Evolutionary conservation across 768 basidiomycete species (phyloP), one percentile per base, ranked within the genome.

Genomic region (Pulveroboletus sp.): DNA sequence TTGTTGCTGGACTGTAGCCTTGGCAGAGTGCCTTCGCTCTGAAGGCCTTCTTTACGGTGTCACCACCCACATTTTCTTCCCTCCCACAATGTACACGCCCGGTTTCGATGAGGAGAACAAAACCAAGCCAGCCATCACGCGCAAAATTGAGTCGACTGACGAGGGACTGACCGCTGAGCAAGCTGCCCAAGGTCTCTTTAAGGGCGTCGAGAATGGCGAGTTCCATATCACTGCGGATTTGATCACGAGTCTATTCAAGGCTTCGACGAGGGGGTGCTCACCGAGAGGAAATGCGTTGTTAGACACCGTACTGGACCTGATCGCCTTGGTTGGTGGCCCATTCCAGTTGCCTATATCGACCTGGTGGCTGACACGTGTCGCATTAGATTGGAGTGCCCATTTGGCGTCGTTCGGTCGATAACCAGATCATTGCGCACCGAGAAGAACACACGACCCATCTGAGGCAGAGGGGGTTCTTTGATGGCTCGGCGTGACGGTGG

Each of bases 41-140:
- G 93, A 95, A 61, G 71, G 91, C 43, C 70, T 83, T 54, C 72
- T 93, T 7, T 92, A 94, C 63, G 79, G 76, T 43, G 87, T 91
- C 61, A 73, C 76, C 45, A 79, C 91, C 6, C 90, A 93, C 56
- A 80, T 89, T 39, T 91, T 82, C 70, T 85, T 90, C 69, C 91
- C 93, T 0, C 77, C 77, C 1, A 89, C 89, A 1, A 94, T 96
- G 73, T 78, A 73, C 56, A 82, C 81, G 0, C 85, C 89, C 0
- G 90, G 92, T 0, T 87, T 74, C 53, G 82, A 85, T 15, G 76
- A 80, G 49, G 93, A 94, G 64, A 83, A 88, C 64, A 77, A 76
- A 59, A 77, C 74, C 8, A 95, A 95, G 59, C 93, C 92, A 0
- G 74, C 73, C 27, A 76, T 95, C 51, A 82, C 82, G 9, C 75